Base-by-base conservation (phyloP, 2,329 filamentous ascomycete species). In the Byssoonygena ceratinophila region DNA sequence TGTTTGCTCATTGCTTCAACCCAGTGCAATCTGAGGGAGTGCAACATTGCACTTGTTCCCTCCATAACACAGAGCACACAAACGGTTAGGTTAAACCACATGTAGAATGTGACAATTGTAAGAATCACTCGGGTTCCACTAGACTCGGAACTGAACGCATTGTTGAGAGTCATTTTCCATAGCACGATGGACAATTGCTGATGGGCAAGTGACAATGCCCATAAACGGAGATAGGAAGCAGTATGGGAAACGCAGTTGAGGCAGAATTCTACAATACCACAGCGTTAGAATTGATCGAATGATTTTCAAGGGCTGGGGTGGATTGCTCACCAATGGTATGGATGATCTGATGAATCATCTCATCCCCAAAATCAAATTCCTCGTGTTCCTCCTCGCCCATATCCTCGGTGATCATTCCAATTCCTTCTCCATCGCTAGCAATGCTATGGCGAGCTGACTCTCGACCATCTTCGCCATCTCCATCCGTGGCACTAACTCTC, bases 241-340 rank as follows among this genome's bases (percentile, higher is more conserved):
- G 94, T 98, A 73, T 98, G 92, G 27, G 92, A 98, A 58, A 98
- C 91, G 69, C 91, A 97, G 77, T 98, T 98, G 62, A 98, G 79
- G 68, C 92, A 98, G 76, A 98, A 98, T 78, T 98, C 88, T 89
- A 60, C 3, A 45, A 9, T 43, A n/a, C 23, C 12, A 32, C 18
- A 34, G 20, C 18, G n/a, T 29, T 31, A 25, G 25, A 31, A 25
- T 14, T 58, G 67, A 63, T 69, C 63, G 43, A 46, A 32, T 27
- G n/a, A n/a, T 7, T 22, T 14, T 4, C 11, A 34, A 23, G 29
- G 41, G 16, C 6, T 8, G 36, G 18, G 25, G 29, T 32, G 34
- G 16, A 55, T 34, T 60, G 71, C 84, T 71, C 82, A 91, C 87
- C 89, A 64, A 97, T 97, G 16, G 91, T 97, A 74, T 97, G 94